Conservation (phyloP, 495 filamentous ascomycete species). For the Penicillium diatomitis region DNA sequence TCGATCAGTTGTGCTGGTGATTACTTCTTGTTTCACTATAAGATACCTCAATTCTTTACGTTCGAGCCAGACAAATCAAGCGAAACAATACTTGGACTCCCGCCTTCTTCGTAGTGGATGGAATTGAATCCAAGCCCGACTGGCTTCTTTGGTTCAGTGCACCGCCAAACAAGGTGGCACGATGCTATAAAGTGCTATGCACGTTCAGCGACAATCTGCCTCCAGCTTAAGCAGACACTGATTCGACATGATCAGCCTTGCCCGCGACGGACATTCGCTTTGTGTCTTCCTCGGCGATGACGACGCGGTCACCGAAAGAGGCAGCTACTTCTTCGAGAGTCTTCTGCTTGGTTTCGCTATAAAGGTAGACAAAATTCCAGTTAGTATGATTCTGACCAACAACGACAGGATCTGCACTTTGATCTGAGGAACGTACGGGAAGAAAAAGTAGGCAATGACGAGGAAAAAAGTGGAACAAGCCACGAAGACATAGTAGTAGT, state of each 20-base stretch:
- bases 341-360: conserved; percentile 45
- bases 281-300: conserved; percentile 27
- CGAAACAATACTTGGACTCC: too few species aligned
- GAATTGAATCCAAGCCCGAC: too few species aligned
- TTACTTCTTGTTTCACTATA: too few species aligned
- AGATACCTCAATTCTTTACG: too few species aligned
- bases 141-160: too few species aligned
- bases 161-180: too few species aligned
- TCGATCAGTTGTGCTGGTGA: too few species aligned
- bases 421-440: conserved; percentile 31
- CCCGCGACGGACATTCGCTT: conserved; percentile 9
- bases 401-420: too few species aligned
- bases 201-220: not conserved
- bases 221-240: not conserved
- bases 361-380: not conserved
- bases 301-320: conserved; percentile 47
- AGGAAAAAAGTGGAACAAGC: conserved; percentile 43
- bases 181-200: too few species aligned
- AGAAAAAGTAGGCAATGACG: conserved; percentile 43
- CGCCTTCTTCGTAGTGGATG: too few species aligned
- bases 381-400: not conserved
- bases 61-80: too few species aligned
- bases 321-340: conserved; percentile 51
- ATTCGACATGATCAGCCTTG: conserved; percentile 21
- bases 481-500: conserved; percentile 54